Evolutionary conservation across 495 filamentous ascomycete genomes (phyloP).

Genomic region (Saxophila tyrrhenica): DNA sequence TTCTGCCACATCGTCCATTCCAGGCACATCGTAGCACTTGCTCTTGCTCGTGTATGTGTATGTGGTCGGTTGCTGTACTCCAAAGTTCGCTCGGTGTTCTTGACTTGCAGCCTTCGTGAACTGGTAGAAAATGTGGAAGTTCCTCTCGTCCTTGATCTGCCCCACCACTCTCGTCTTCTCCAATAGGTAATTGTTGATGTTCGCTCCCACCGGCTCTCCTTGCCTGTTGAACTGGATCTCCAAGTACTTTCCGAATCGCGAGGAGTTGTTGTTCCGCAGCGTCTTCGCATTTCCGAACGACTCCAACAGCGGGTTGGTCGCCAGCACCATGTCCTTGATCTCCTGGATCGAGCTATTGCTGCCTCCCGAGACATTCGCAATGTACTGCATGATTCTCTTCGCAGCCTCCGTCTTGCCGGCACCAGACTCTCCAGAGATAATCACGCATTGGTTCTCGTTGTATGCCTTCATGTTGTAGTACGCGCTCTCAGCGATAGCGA

Average conservation of each 20-base stretch:
- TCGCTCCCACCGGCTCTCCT: slow-evolving; percentile 89
- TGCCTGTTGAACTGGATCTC: slow-evolving; percentile 93
- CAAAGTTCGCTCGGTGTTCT: slow-evolving; percentile 73
- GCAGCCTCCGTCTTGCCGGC: slow-evolving; percentile 99
- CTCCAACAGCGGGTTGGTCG: slow-evolving; percentile 93
- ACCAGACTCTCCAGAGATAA: slow-evolving; percentile 97
- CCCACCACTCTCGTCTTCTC: slow-evolving; percentile 94
- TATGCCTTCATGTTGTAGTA: slow-evolving; percentile 99
- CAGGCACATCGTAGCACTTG: slow-evolving; percentile 85
- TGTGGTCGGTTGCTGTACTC: slow-evolving; percentile 80
- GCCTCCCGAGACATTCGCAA: slow-evolving; percentile 89
- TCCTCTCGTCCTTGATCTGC: slow-evolving; percentile 89
- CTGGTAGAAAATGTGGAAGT: slow-evolving; percentile 99
- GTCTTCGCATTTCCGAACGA: slow-evolving; percentile 99
- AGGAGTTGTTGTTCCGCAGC: slow-evolving; percentile 96
- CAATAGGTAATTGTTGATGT: slow-evolving; percentile 95
- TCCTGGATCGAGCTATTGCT: slow-evolving; percentile 86
- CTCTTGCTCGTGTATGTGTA: slow-evolving; percentile 93
- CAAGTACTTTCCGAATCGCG: slow-evolving; percentile 94
- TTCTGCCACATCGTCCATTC: slow-evolving; percentile 86
- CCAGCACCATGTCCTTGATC: slow-evolving; percentile 97
- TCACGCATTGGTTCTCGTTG: slow-evolving; percentile 98
- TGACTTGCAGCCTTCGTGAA: slow-evolving; percentile 88
- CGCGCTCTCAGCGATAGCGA: slow-evolving; percentile 87
- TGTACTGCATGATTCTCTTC: slow-evolving; percentile 99